A percentile compares a stretch with the other conserved stretches of the same genome.
Evolutionary conservation across 352 stramenopile species (phyloP).

Genomic region (Aphanomyces cochlioides): DNA sequence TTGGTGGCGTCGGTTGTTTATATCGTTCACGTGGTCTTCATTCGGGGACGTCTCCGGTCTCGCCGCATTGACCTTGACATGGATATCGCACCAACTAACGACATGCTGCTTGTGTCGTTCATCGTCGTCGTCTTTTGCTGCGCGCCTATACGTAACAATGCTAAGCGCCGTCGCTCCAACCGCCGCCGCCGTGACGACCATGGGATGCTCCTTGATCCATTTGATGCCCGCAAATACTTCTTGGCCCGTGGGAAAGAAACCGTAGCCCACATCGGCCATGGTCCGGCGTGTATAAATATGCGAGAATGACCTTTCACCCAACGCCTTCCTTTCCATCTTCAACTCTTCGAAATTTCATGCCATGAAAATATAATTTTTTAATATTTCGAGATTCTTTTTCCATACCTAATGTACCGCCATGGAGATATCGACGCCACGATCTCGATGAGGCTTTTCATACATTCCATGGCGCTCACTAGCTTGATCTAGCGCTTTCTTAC

Average conservation of each 20-base stretch:
- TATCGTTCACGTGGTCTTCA: not conserved
- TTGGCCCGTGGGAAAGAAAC: slow-evolving; percentile 83
- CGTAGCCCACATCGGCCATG: slow-evolving; percentile 27
- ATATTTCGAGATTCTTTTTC: not conserved
- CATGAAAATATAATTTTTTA: not conserved
- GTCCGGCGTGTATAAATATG: not conserved
- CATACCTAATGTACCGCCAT: too few species aligned
- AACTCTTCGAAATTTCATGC: slow-evolving; percentile 12
- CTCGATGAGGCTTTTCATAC: too few species aligned
- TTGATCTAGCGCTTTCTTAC: too few species aligned
- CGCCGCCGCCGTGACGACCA: slow-evolving; percentile 68
- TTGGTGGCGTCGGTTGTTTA: slow-evolving; percentile 6
- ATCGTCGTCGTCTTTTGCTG: slow-evolving; percentile 3
- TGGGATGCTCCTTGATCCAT: slow-evolving; percentile 83
- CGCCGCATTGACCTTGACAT: slow-evolving; percentile 31
- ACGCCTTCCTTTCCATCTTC: not conserved
- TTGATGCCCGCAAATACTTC: slow-evolving; percentile 77
- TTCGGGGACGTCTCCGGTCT: not conserved
- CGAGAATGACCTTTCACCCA: slow-evolving; percentile 6
- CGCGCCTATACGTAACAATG: slow-evolving; percentile 68
- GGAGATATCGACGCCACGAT: too few species aligned
- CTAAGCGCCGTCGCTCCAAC: slow-evolving; percentile 55
- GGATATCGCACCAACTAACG: slow-evolving; percentile 81
- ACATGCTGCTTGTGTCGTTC: slow-evolving; percentile 21
- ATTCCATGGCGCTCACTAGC: too few species aligned